A percentile compares a stretch with the other conserved stretches of the same genome.
These are phyloP conservation scores for Suillus americanus DNA, from an alignment of 768 basidiomycete genomes.

Conservation along the genomic window DNA sequence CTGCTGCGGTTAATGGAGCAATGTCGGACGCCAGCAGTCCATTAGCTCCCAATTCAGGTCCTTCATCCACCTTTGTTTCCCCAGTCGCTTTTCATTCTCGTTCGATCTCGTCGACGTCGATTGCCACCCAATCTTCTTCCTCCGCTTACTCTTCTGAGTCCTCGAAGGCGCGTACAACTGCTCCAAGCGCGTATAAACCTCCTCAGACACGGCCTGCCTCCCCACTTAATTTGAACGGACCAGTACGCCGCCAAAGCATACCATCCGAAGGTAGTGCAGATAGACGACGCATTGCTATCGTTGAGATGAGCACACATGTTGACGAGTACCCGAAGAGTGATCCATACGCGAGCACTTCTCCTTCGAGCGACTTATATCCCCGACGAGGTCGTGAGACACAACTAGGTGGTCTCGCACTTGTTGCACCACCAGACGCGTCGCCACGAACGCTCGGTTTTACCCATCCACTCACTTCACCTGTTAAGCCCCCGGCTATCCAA, in stretches of 20 bases:
- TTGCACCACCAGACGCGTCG: slow-evolving; percentile 72
- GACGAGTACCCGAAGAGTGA: slow-evolving; percentile 11
- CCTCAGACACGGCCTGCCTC: slow-evolving; percentile 19
- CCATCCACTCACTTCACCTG: slow-evolving; percentile 51
- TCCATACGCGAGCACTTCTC: slow-evolving; percentile 28
- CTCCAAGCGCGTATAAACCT: slow-evolving; percentile 20
- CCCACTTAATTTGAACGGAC: slow-evolving; percentile 30
- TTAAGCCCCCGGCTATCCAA: slow-evolving; percentile 15
- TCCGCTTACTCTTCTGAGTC: slow-evolving; percentile 56
- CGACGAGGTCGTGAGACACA: slow-evolving; percentile 41
- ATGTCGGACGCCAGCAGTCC: slow-evolving; percentile 22
- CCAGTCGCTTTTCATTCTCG: slow-evolving; percentile 9
- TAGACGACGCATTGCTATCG: slow-evolving; percentile 65
- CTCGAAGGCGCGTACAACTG: slow-evolving; percentile 15
- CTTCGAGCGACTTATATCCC: slow-evolving; percentile 33
- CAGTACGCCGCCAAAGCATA: slow-evolving; percentile 45
- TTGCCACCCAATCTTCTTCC: slow-evolving; percentile 35
- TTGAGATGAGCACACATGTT: slow-evolving; percentile 49
- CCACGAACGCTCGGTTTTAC: slow-evolving; percentile 50
- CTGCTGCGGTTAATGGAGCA: slow-evolving; percentile 41
- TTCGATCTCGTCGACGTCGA: slow-evolving; percentile 11
- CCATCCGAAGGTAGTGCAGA: slow-evolving; percentile 63
- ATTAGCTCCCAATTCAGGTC: slow-evolving; percentile 22
- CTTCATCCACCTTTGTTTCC: slow-evolving; percentile 6
- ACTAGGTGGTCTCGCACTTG: slow-evolving; percentile 54